Evolutionary conservation across 768 basidiomycete genomes (phyloP).

Genomic region (Nidularia pulvinata): DNA sequence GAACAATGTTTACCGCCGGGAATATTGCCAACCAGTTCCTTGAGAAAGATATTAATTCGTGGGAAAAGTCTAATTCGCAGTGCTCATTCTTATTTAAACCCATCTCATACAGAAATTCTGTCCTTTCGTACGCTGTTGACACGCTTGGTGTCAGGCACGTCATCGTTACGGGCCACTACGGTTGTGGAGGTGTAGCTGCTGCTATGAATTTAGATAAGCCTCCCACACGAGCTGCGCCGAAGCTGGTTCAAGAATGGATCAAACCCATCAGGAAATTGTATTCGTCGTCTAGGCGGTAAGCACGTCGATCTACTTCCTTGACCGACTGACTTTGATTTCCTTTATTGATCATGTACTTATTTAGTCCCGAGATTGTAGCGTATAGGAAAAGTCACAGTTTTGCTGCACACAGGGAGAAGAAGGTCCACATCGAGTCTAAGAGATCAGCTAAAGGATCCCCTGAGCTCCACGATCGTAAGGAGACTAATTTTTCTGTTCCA

Average conservation of each 20-base stretch:
- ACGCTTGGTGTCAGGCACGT: conserved; percentile 30
- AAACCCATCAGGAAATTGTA: conserved; percentile 28
- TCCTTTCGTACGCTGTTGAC: conserved; percentile 31
- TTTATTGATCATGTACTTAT: background rate
- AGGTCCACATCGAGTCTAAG: conserved; percentile 15
- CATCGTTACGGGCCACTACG: conserved; percentile 36
- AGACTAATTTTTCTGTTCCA: background rate
- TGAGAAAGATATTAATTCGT: conserved; percentile 24
- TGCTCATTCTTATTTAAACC: background rate
- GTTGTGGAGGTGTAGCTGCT: conserved; percentile 29
- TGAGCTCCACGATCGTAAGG: conserved; percentile 17
- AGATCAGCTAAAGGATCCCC: conserved; percentile 13
- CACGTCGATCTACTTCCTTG: conserved; percentile 6
- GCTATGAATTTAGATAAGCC: too few species aligned
- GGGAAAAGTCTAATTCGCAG: too few species aligned
- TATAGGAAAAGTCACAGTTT: conserved; percentile 17
- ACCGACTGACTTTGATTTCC: background rate
- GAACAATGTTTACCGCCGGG: conserved; percentile 28
- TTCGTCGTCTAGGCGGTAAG: conserved; percentile 25
- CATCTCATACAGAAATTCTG: conserved; percentile 22
- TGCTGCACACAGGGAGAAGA: too few species aligned
- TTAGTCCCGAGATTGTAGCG: conserved; percentile 29
- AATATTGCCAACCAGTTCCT: conserved; percentile 35
- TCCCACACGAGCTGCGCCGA: conserved; percentile 12
- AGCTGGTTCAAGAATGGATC: conserved; percentile 28